Base-by-base conservation (phyloP, 495 filamentous ascomycete species). In the Apiosordaria backusii region DNA sequence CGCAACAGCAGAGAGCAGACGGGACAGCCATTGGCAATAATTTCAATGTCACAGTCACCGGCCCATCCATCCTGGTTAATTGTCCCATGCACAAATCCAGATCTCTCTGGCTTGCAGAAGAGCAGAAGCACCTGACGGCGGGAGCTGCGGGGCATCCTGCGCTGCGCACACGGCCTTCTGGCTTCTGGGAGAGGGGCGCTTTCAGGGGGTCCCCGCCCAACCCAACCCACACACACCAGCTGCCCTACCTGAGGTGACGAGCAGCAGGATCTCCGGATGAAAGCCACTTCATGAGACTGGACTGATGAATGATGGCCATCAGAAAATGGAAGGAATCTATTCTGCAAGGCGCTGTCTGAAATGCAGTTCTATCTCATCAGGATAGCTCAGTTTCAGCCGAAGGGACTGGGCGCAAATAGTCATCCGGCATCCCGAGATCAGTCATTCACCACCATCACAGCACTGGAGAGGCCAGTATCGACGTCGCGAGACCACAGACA, bases 11-110 rank as follows among this genome's bases (percentile, higher is more conserved):
- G 54, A 60, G 62, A 68, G 62, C 70, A 62, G 61, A 67, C 27
- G 55, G 60, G 54, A 64, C 52, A 70, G 67, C 62, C 68, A 68
- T 60, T 72, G 70, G 64, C 60, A 66, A 65, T 72, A 68, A 68
- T 70, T n/a, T 67, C 68, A 70, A 66, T 72, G 70, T 67, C 58
- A 65, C 70, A 64, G n/a, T n/a, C 59, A 45, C n/a, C 67, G 65
- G 60, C 61, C 57, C 62, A 68, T 35, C 60, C 57, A 58, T 52
- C 65, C 60, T 71, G 73, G 71, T 75, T 70, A 74, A 72, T 69
- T 74, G 59, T 65, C 55, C 68, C 63, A 65, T 65, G 58, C 65
- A 57, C 61, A 64, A 66, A 50, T 59, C 71, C 60, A 59, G 63
- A 67, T 62, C 66, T 65, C 50, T 55, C 52, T 55, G 52, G 52